Evolutionary conservation across 148 eudicot genomes (phyloP).

Genomic region (Camellia sinensis): DNA sequence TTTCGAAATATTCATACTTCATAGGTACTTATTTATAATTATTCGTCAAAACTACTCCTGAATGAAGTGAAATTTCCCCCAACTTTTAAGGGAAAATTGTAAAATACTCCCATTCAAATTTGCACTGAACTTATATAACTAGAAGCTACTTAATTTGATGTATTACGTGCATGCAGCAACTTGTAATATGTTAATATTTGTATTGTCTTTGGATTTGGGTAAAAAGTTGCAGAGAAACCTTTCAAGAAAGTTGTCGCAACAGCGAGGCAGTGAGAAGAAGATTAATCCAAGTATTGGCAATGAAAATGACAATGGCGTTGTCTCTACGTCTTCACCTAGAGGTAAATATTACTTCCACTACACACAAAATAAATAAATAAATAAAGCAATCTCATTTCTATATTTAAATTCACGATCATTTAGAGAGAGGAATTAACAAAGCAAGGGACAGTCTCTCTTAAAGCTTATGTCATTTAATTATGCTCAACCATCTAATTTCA

Average conservation of each 20-base stretch:
- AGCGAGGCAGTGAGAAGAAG: slow-evolving; percentile 42
- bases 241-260: slow-evolving; percentile 45
- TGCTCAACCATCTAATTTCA: neutral
- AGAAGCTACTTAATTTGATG: too few species aligned
- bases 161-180: too few species aligned
- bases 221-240: slow-evolving; percentile 59
- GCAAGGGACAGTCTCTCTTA: neutral
- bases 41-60: too few species aligned
- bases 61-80: too few species aligned
- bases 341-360: slow-evolving; percentile 26
- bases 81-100: too few species aligned
- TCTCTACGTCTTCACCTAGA: slow-evolving; percentile 45
- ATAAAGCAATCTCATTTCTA: neutral
- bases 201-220: neutral
- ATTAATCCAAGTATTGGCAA: slow-evolving; percentile 9
- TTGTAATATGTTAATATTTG: neutral
- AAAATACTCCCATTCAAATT: too few species aligned
- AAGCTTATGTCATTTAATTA: neutral
- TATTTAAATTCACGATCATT: neutral
- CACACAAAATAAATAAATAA: neutral
- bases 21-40: too few species aligned
- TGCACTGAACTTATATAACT: too few species aligned
- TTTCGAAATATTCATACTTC: too few species aligned
- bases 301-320: slow-evolving; percentile 29
- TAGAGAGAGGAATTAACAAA: neutral